Conservation (phyloP, 768 basidiomycete genomes). For the Pseudohyphozyma bogoriensis region DNA sequence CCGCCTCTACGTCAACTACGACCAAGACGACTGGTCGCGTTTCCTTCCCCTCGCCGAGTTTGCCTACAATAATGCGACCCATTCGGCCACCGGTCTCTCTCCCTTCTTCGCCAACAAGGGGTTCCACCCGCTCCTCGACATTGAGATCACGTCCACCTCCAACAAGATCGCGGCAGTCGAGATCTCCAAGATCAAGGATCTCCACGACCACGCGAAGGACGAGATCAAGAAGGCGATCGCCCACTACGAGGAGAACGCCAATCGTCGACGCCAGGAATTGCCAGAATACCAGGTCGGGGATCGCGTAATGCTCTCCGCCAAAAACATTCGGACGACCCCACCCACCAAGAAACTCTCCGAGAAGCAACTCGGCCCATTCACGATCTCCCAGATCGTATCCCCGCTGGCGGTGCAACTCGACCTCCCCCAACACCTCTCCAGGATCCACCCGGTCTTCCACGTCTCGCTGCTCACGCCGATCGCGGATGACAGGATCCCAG, state of each 20-base stretch:
- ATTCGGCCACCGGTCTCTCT: constrained; percentile 34
- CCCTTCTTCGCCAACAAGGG: constrained; percentile 33
- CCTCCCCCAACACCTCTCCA: constrained; percentile 37
- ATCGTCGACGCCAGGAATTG: not conserved
- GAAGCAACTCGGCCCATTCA: not conserved
- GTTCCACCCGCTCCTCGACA: constrained; percentile 6
- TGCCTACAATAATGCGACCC: constrained; percentile 37
- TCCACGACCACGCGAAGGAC: not conserved
- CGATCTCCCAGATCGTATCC: not conserved
- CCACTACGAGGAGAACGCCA: not conserved
- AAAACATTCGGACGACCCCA: not conserved
- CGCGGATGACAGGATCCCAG: constrained; percentile 34
- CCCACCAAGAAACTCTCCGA: constrained; percentile 3
- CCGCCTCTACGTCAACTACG: constrained; percentile 36
- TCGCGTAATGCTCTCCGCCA: not conserved
- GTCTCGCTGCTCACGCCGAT: constrained; percentile 35
- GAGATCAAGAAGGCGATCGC: not conserved
- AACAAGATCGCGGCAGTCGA: not conserved
- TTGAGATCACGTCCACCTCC: not conserved
- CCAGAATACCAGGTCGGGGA: not conserved
- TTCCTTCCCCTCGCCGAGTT: constrained; percentile 39
- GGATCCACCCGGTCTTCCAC: constrained; percentile 42
- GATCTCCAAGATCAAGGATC: not conserved
- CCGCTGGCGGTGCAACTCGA: constrained; percentile 26
- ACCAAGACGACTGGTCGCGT: constrained; percentile 39